These are phyloP conservation scores for Larix kaempferi DNA, from an alignment of 75 land plant species.

Conservation along the genomic window DNA sequence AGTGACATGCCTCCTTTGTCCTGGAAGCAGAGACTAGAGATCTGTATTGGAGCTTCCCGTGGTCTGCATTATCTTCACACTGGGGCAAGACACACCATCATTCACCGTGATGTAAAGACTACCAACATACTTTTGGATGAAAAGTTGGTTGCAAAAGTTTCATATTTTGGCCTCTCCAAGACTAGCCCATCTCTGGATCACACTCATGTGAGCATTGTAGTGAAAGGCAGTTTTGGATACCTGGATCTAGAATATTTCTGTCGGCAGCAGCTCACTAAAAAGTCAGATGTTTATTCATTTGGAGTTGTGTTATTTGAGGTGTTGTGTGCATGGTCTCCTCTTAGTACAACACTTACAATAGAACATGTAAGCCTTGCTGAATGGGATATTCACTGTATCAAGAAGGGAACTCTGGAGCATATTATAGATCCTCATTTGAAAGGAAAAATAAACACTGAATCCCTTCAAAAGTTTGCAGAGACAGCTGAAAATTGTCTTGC, in stretches of 20 bases:
- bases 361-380: constrained; percentile 26
- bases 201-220: constrained; percentile 32
- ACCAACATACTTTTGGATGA: constrained; percentile 32
- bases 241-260: constrained; percentile 38
- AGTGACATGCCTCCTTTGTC: neutral
- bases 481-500: constrained; percentile 29
- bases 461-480: constrained; percentile 28
- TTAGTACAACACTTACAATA: constrained; percentile 13
- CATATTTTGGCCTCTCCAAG: constrained; percentile 31
- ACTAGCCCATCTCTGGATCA: constrained; percentile 19
- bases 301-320: constrained; percentile 30
- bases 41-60: constrained; percentile 29
- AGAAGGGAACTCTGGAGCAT: constrained; percentile 15
- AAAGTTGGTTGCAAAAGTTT: constrained; percentile 26
- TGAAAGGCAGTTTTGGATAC: constrained; percentile 27
- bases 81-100: constrained; percentile 17
- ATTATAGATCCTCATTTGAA: constrained; percentile 18
- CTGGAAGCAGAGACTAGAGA: constrained; percentile 30
- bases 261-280: constrained; percentile 16
- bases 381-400: constrained; percentile 23
- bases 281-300: constrained; percentile 29
- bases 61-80: constrained; percentile 33
- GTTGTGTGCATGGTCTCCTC: constrained; percentile 20
- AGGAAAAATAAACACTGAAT: constrained; percentile 15
- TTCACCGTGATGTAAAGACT: constrained; percentile 28